A percentile compares a stretch with the other conserved stretches of the same genome.
Conservation (phyloP, 495 filamentous ascomycete species). For the Hyaloscypha bicolor region DNA sequence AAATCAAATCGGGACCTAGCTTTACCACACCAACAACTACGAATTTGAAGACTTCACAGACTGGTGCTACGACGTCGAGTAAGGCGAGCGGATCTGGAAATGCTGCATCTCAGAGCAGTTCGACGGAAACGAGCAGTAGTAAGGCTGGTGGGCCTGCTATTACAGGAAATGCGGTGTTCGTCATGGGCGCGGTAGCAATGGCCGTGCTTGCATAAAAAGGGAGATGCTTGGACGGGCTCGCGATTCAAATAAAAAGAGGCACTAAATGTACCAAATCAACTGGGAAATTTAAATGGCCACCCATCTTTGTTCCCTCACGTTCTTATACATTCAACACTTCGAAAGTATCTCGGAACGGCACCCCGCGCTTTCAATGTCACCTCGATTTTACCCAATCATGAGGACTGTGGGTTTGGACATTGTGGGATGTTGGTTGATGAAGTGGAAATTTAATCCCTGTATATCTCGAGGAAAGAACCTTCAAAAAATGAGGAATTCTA, state of each 20-base stretch:
- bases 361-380: too few species aligned
- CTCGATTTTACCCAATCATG: not conserved
- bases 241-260: too few species aligned
- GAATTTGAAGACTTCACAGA: not conserved
- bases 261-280: too few species aligned
- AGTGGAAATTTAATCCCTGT: too few species aligned
- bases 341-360: too few species aligned
- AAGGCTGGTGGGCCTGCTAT: slow-evolving; percentile 5
- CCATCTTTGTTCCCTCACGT: too few species aligned
- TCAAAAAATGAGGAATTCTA: too few species aligned
- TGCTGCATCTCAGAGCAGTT: not conserved
- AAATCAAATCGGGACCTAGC: not conserved
- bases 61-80: not conserved
- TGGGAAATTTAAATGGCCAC: too few species aligned
- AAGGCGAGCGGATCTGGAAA: not conserved
- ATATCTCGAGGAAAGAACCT: too few species aligned
- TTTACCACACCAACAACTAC: not conserved
- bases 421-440: not conserved
- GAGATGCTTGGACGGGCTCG: slow-evolving; percentile 40
- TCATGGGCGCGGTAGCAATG: not conserved
- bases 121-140: not conserved
- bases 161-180: slow-evolving; percentile 5
- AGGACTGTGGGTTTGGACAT: slow-evolving; percentile 8
- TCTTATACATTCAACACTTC: too few species aligned
- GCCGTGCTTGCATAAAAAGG: slow-evolving; percentile 41